Conservation (phyloP, 2,329 filamentous ascomycete genomes). For the Arthroderma sp. region DNA sequence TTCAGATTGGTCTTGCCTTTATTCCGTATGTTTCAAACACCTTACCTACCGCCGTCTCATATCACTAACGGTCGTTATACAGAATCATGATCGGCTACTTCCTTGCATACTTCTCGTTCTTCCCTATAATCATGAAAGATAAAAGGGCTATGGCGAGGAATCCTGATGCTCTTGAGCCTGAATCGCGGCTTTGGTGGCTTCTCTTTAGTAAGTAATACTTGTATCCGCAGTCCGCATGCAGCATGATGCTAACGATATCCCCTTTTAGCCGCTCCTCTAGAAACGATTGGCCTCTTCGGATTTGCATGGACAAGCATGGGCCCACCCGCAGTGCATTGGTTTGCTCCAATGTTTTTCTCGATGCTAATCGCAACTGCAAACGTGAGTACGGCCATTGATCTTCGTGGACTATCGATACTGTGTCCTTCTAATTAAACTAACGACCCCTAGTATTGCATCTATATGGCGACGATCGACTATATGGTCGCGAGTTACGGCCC, state of each 20-base stretch:
- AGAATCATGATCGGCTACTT: constrained; percentile 45
- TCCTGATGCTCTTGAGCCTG: constrained; percentile 44
- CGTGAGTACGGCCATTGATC: constrained; percentile 25
- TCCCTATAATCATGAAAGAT: constrained; percentile 40
- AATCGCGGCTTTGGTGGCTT: constrained; percentile 48
- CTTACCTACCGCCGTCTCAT: neutral
- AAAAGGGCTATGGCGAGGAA: constrained; percentile 31
- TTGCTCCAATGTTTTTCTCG: constrained; percentile 49
- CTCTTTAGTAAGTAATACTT: constrained; percentile 35
- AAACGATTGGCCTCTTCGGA: constrained; percentile 48
- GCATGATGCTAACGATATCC: neutral
- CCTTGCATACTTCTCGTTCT: constrained; percentile 44
- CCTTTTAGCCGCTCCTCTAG: constrained; percentile 40
- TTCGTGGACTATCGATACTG: neutral
- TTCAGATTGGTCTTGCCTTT: constrained; percentile 41
- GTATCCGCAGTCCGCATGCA: neutral
- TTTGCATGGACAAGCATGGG: constrained; percentile 50
- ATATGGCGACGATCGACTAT: constrained; percentile 56
- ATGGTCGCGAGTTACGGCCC: constrained; percentile 55
- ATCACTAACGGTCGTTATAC: neutral
- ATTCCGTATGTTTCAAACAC: constrained; percentile 34
- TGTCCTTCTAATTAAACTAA: no score
- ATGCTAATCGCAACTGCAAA: constrained; percentile 51
- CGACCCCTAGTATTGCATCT: constrained; percentile 36
- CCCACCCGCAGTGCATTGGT: constrained; percentile 45